phyloP scores from a whole-genome alignment of 129 eudicot species.

The Saposhnikovia divaricata region DNA sequence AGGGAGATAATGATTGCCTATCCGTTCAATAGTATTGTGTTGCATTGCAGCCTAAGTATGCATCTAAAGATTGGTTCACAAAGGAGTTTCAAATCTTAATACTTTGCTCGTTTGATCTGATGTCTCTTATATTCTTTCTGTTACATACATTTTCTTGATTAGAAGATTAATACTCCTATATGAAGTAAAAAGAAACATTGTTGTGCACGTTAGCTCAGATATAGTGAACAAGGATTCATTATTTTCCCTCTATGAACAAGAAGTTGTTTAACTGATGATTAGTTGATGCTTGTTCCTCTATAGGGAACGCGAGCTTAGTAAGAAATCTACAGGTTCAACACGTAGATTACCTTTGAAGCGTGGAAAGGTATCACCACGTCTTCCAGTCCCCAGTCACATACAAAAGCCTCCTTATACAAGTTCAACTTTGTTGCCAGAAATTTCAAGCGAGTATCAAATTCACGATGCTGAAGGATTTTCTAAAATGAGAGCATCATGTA shows the following conservation, averaged over 20 bases:
- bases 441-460: constrained; percentile 61
- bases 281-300: background rate
- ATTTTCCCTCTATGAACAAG: too few species aligned
- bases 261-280: background rate
- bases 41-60: background rate
- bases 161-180: too few species aligned
- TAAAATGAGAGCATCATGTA: constrained; percentile 87
- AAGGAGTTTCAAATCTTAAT: background rate
- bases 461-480: constrained; percentile 87
- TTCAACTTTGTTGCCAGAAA: constrained; percentile 62
- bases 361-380: constrained; percentile 74
- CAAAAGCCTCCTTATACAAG: constrained; percentile 83
- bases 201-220: background rate
- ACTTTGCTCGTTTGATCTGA: background rate
- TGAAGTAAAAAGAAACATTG: background rate
- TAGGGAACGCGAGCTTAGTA: constrained; percentile 65
- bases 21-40: background rate
- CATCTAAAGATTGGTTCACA: background rate
- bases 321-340: constrained; percentile 24
- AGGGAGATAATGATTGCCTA: background rate
- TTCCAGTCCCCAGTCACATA: constrained; percentile 92
- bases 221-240: background rate
- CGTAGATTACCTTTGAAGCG: constrained; percentile 76
- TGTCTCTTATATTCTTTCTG: background rate
- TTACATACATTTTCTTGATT: background rate